These are phyloP conservation scores for Dactylellina drechsleri DNA, from an alignment of 2,329 filamentous ascomycete genomes.

Conservation along the genomic window DNA sequence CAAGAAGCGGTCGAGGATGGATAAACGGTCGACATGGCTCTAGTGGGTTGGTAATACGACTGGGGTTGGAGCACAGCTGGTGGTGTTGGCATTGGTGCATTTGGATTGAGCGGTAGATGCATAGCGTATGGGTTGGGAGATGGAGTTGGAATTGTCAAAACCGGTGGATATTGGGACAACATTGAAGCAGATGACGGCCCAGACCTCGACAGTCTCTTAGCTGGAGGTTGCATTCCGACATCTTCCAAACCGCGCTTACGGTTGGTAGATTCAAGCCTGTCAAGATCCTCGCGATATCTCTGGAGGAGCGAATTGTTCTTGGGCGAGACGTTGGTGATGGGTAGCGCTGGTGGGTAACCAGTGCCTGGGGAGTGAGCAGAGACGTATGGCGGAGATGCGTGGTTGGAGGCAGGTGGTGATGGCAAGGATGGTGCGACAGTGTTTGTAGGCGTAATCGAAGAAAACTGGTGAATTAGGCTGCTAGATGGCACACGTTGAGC, in stretches of 20 bases:
- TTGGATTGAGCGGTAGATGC: constrained; percentile 65
- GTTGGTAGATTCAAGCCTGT: constrained; percentile 60
- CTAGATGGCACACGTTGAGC: constrained; percentile 66
- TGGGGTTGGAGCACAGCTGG: constrained; percentile 54
- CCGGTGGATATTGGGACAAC: constrained; percentile 65
- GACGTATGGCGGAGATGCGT: constrained; percentile 57
- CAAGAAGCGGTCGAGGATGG: constrained; percentile 68
- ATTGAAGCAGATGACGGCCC: constrained; percentile 57
- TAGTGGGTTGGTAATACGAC: constrained; percentile 66
- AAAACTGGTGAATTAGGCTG: constrained; percentile 42
- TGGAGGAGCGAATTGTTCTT: constrained; percentile 60
- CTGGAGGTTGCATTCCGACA: constrained; percentile 66
- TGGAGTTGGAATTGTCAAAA: constrained; percentile 67
- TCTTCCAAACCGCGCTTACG: constrained; percentile 61
- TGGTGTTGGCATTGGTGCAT: constrained; percentile 58
- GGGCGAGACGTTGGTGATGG: constrained; percentile 34
- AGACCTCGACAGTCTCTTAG: constrained; percentile 65
- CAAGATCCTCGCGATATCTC: constrained; percentile 59
- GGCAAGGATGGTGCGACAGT: constrained; percentile 57
- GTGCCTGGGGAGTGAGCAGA: constrained; percentile 33
- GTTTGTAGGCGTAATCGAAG: constrained; percentile 42
- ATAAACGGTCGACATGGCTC: constrained; percentile 82
- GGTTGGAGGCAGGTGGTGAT: constrained; percentile 58
- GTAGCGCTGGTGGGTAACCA: constrained; percentile 44
- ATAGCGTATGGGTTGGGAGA: constrained; percentile 61